These are phyloP conservation scores for Dipodascus albidus DNA, from an alignment of 805 yeast genomes.

Conservation along the genomic window DNA sequence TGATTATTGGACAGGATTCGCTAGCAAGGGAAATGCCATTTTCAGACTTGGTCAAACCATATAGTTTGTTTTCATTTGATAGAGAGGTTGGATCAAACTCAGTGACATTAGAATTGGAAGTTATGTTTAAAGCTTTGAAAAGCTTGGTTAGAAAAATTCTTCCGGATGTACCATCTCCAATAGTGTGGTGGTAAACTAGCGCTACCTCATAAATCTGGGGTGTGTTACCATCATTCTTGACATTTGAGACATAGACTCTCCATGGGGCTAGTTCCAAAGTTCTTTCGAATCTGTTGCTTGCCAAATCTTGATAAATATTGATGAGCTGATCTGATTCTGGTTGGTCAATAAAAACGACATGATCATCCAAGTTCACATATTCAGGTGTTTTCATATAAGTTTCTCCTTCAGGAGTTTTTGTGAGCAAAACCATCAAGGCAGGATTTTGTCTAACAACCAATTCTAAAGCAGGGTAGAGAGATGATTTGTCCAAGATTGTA, in stretches of 20 bases:
- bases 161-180: constrained; percentile 6
- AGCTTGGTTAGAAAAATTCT: constrained; percentile 2
- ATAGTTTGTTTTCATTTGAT: background rate
- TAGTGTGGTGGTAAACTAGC: constrained; percentile 4
- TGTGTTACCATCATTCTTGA: background rate
- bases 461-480: background rate
- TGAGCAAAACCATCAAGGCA: background rate
- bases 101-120: background rate
- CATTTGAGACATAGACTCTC: background rate
- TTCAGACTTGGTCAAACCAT: background rate
- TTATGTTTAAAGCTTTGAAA: background rate
- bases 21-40: background rate
- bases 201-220: background rate
- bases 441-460: background rate
- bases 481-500: too few relatives aligned
- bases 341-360: background rate
- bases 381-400: background rate
- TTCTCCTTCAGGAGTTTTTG: background rate
- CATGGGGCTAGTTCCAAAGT: background rate
- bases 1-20: background rate
- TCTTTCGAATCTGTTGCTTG: background rate
- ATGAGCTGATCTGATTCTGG: background rate
- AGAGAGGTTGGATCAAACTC: background rate
- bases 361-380: background rate
- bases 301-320: background rate